Base-by-base conservation (phyloP, 2,329 filamentous ascomycete species). In the Colletotrichum tofieldiae region DNA sequence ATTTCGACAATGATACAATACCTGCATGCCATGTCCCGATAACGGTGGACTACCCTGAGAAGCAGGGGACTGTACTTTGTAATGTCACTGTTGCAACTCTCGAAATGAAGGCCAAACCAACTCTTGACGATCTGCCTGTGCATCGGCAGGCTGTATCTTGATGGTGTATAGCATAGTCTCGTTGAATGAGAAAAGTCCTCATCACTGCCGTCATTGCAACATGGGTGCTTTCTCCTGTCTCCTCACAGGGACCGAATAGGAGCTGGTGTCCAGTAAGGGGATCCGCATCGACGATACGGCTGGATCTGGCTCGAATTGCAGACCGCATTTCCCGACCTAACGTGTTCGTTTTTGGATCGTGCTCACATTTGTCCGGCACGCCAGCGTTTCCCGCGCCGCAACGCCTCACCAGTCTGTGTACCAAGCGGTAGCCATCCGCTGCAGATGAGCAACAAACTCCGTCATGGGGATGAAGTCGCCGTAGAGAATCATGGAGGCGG, bases 1-100 rank as follows among this genome's bases (percentile, higher is more conserved):
- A 72, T n/a, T 54, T 54, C 54, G 59, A 70, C 60, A 64, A 72
- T 61, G 65, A 65, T 64, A 72, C 60, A 67, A 52, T 35, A 65
- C 60, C 45, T 70, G 66, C 62, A 70, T 16, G 32, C 43, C 43
- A 41, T 26, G n/a, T 41, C 54, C 54, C 18, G 35, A 29, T 35
- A 47, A 43, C 37, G 5, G 18, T 39, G 26, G 61, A 32, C 47
- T 20, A 32, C 59, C 23, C 5, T 11, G 49, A 41, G 35, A n/a
- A 39, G 18, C 49, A 60, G 35, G 56, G 39, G 56, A 16, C 26
- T 47, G 47, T 64, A 26, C 12, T 20, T 39, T 63, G 41, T 45
- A 60, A 39, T 39, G 45, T n/a, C 45, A 39, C 45, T 32, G 54
- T 26, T 16, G 54, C 54, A 18, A 11, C 54, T 58, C 54, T 58